Evolutionary conservation across 192 early-diverging fungal species (phyloP).

Genomic region (Lobosporangium transversale): DNA sequence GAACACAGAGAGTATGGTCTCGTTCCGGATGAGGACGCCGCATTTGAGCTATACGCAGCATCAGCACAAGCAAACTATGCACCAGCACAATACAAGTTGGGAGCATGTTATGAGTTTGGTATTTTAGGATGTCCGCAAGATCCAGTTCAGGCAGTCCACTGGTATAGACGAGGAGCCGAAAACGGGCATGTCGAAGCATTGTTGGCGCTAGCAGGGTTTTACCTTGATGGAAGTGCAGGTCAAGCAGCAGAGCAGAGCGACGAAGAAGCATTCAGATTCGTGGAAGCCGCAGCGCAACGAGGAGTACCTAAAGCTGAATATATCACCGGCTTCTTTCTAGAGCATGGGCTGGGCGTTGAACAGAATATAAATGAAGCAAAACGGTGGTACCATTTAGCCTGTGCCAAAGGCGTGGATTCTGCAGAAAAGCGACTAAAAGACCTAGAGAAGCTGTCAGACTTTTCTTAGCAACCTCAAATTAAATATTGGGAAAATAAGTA

Average conservation of each 20-base stretch:
- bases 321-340: constrained; percentile 49
- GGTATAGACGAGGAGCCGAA: constrained; percentile 83
- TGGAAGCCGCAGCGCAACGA: constrained; percentile 33
- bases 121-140: constrained; percentile 72
- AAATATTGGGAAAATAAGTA: too few species aligned
- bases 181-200: constrained; percentile 82
- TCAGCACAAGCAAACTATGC: constrained; percentile 73
- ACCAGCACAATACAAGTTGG: constrained; percentile 80
- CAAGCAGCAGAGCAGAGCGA: constrained; percentile 41
- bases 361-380: constrained; percentile 28
- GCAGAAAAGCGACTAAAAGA: constrained; percentile 31
- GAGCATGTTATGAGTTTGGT: constrained; percentile 81
- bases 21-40: constrained; percentile 44
- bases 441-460: constrained; percentile 9
- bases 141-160: constrained; percentile 71
- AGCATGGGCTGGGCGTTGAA: constrained; percentile 44
- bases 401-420: constrained; percentile 42
- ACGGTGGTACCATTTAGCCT: constrained; percentile 43
- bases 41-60: constrained; percentile 37
- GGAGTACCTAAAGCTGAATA: constrained; percentile 50
- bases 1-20: constrained; percentile 41
- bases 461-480: not conserved
- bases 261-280: constrained; percentile 40
- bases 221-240: constrained; percentile 70
- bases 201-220: constrained; percentile 85